phyloP scores from a whole-genome alignment of 306 rosid species.

The Carpinus fangiana region DNA sequence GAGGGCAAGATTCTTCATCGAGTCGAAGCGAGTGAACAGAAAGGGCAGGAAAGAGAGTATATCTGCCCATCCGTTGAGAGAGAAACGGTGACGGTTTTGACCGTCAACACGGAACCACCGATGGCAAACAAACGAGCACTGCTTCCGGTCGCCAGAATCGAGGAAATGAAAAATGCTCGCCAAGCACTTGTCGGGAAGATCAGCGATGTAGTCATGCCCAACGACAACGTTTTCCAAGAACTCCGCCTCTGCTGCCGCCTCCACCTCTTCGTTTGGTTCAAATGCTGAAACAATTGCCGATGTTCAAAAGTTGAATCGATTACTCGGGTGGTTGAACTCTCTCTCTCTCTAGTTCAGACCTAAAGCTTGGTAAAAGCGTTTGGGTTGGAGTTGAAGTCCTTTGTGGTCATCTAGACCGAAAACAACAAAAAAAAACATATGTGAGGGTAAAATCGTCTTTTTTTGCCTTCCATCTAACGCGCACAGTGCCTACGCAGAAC shows the following conservation, averaged over 20 bases:
- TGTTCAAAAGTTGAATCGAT: slow-evolving; percentile 29
- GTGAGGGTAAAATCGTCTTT: too few species aligned
- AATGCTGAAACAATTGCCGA: neutral
- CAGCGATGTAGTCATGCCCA: slow-evolving; percentile 41
- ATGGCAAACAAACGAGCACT: slow-evolving; percentile 58
- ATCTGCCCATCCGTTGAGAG: slow-evolving; percentile 50
- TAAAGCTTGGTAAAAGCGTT: too few species aligned
- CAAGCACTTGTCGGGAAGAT: slow-evolving; percentile 73
- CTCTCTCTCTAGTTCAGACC: too few species aligned
- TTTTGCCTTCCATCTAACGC: too few species aligned
- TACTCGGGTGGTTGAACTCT: slow-evolving; percentile 10
- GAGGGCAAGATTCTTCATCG: slow-evolving; percentile 67
- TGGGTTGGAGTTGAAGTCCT: too few species aligned
- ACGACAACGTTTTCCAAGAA: slow-evolving; percentile 1
- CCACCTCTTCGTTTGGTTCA: neutral
- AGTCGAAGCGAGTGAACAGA: slow-evolving; percentile 62
- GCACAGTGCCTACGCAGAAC: too few species aligned
- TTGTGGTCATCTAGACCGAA: too few species aligned
- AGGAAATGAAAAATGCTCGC: slow-evolving; percentile 57
- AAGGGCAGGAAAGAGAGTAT: slow-evolving; percentile 48
- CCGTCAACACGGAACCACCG: slow-evolving; percentile 72
- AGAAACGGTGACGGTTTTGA: slow-evolving; percentile 57
- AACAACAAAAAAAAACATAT: too few species aligned
- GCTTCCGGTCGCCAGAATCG: slow-evolving; percentile 53
- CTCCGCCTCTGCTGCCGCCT: slow-evolving; percentile 2